phyloP scores from a whole-genome alignment of 768 basidiomycete genomes.

The Suillus hirtellus region DNA sequence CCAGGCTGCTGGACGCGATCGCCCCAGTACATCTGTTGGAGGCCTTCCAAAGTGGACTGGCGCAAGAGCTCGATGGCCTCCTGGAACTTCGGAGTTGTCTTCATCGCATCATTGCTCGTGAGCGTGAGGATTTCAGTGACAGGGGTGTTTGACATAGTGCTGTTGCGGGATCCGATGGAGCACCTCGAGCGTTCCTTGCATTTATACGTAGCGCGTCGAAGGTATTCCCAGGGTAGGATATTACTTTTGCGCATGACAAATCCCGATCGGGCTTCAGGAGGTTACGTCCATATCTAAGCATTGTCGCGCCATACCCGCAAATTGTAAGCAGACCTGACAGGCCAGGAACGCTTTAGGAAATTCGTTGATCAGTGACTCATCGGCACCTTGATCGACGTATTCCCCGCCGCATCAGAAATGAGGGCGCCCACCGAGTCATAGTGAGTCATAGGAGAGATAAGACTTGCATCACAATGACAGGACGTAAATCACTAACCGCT shows the following conservation, averaged over 20 bases:
- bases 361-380: background rate
- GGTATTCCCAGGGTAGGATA: background rate
- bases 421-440: background rate
- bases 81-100: background rate
- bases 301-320: background rate
- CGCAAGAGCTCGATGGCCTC: background rate
- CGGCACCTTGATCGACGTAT: background rate
- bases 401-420: background rate
- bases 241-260: background rate
- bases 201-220: background rate
- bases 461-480: background rate
- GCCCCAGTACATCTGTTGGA: background rate
- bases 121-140: background rate
- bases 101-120: background rate
- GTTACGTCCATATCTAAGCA: background rate
- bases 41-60: background rate
- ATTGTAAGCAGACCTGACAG: background rate
- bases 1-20: slow-evolving; percentile 11
- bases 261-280: background rate
- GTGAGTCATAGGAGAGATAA: background rate
- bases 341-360: background rate
- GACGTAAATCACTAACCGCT: background rate
- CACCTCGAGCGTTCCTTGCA: background rate
- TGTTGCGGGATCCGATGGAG: background rate
- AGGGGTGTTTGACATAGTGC: background rate